Percentiles rank a stretch among this genome's conserved stretches.
Conservation (phyloP, 179 eudicot species). For the Silene vulgaris region DNA sequence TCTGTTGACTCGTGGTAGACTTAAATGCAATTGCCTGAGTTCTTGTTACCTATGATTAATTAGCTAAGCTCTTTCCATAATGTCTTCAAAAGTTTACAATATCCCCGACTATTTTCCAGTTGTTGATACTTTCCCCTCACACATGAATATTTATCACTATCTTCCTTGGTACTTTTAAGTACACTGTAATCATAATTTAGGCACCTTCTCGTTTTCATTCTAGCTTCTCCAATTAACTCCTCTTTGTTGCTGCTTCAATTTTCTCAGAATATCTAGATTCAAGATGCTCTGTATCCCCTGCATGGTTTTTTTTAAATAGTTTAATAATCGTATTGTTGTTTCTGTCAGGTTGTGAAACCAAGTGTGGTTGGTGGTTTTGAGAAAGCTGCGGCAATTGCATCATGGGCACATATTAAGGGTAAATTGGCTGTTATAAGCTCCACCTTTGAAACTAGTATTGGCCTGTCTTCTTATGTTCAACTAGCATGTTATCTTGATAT, state of each 20-base stretch:
- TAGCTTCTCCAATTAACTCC: background rate
- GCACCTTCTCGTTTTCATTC: background rate
- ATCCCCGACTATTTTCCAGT: background rate
- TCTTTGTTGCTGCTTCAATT: background rate
- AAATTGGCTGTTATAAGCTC: constrained; percentile 79
- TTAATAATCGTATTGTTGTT: constrained; percentile 9
- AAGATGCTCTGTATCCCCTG: background rate
- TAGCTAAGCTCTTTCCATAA: background rate
- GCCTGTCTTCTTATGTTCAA: constrained; percentile 75
- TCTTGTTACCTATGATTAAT: background rate
- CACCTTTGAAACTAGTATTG: constrained; percentile 76
- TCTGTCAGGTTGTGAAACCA: constrained; percentile 78
- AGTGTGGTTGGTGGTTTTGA: constrained; percentile 91
- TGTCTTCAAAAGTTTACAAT: background rate
- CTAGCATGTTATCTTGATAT: constrained; percentile 70
- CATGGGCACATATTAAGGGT: constrained; percentile 85
- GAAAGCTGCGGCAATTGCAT: constrained; percentile 75
- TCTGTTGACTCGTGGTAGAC: background rate
- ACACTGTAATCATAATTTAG: background rate
- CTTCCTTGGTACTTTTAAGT: background rate
- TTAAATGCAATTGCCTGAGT: background rate
- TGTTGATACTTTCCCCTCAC: background rate
- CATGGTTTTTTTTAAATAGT: background rate
- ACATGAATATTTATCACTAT: background rate
- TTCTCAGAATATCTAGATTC: background rate